Evolutionary conservation across 2,329 filamentous ascomycete species (phyloP).

Genomic region (Nigrospora sphaerica): DNA sequence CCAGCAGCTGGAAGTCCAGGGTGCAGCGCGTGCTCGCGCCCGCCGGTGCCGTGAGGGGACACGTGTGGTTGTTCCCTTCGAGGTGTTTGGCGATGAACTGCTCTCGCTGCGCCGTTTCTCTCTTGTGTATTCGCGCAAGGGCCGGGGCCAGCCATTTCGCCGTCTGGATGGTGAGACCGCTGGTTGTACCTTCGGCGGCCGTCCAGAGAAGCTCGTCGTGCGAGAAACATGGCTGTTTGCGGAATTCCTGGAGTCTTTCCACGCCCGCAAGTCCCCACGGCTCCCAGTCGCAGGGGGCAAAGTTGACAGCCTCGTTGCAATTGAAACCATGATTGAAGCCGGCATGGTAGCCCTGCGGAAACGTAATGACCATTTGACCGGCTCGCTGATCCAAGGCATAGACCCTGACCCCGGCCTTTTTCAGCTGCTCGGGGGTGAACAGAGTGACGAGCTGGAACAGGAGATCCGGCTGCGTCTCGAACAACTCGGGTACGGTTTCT

Average conservation of each 20-base stretch:
- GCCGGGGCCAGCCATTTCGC: constrained; percentile 94
- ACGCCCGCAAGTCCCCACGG: constrained; percentile 83
- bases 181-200: constrained; percentile 71
- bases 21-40: constrained; percentile 46
- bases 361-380: constrained; percentile 93
- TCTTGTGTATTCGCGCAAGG: constrained; percentile 66
- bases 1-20: constrained; percentile 57
- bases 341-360: constrained; percentile 93
- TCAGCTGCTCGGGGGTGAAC: constrained; percentile 84
- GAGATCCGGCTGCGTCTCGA: constrained; percentile 93
- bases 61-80: constrained; percentile 45
- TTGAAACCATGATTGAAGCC: constrained; percentile 99
- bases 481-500: constrained; percentile 89
- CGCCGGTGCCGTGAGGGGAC: constrained; percentile 34
- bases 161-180: constrained; percentile 68
- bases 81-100: constrained; percentile 62
- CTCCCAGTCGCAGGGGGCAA: constrained; percentile 93
- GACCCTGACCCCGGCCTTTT: constrained; percentile 86
- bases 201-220: constrained; percentile 93
- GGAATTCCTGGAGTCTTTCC: constrained; percentile 76
- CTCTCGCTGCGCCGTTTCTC: constrained; percentile 63
- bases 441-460: constrained; percentile 97
- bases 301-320: constrained; percentile 98
- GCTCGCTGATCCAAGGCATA: constrained; percentile 95
- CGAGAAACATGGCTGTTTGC: constrained; percentile 91